A percentile compares a stretch with the other conserved stretches of the same genome.
Conservation (phyloP, 352 stramenopile species). For the Phytophthora brassicae region DNA sequence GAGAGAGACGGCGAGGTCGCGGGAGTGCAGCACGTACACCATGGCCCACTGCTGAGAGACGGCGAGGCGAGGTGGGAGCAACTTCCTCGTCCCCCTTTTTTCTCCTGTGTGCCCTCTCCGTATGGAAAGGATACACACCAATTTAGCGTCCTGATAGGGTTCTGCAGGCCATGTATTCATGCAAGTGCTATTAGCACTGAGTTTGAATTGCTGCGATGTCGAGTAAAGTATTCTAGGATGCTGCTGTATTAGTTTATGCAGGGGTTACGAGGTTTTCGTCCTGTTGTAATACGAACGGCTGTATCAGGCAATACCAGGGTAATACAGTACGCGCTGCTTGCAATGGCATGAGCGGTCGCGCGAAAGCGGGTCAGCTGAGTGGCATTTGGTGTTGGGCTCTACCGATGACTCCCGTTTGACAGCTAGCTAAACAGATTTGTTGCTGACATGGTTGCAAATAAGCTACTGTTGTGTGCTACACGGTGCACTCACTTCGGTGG, state of each 20-base stretch:
- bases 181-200: background rate
- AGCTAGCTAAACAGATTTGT: too few species aligned
- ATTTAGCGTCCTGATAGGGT: background rate
- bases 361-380: too few species aligned
- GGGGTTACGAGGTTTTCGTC: background rate
- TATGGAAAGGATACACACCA: conserved; percentile 28
- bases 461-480: too few species aligned
- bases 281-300: too few species aligned
- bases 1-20: background rate
- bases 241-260: background rate
- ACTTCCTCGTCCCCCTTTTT: conserved; percentile 29
- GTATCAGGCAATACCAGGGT: too few species aligned
- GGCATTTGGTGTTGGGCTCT: too few species aligned
- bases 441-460: too few species aligned
- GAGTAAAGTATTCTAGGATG: background rate
- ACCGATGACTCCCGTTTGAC: too few species aligned
- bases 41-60: conserved; percentile 22
- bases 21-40: conserved; percentile 23
- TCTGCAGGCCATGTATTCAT: background rate
- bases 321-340: too few species aligned
- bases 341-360: too few species aligned
- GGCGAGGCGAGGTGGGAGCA: conserved; percentile 9
- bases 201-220: background rate
- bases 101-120: conserved; percentile 28
- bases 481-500: too few species aligned